phyloP scores from a whole-genome alignment of 495 filamentous ascomycete species.

The Hyaloscypha finlandica region DNA sequence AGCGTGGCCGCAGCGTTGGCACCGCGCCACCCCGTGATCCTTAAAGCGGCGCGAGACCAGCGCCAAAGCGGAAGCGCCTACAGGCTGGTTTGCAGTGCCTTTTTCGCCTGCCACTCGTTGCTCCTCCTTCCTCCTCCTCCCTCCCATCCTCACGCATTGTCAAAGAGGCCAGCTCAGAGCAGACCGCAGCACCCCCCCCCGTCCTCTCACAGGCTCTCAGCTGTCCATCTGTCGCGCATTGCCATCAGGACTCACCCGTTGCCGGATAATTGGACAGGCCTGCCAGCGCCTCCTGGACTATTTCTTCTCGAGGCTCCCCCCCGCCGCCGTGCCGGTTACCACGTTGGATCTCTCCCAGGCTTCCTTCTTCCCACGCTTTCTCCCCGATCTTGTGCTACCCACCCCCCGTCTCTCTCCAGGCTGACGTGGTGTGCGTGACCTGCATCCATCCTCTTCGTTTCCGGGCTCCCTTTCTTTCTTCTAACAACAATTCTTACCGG shows the following conservation, averaged over 20 bases:
- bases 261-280: constrained; percentile 21
- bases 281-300: constrained; percentile 22
- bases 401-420: constrained; percentile 10
- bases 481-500: constrained; percentile 29
- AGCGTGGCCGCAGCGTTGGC: neutral
- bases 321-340: constrained; percentile 15
- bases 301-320: constrained; percentile 31
- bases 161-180: constrained; percentile 26
- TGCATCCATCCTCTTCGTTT: constrained; percentile 29
- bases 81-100: constrained; percentile 24
- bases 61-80: neutral
- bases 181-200: constrained; percentile 13
- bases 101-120: constrained; percentile 31
- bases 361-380: constrained; percentile 28
- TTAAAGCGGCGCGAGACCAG: constrained; percentile 12
- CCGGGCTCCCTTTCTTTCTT: constrained; percentile 35
- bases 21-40: neutral
- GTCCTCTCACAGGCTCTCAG: constrained; percentile 15
- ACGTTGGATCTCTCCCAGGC: constrained; percentile 25
- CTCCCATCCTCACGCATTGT: constrained; percentile 20
- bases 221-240: constrained; percentile 21
- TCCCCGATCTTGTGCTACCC: constrained; percentile 28
- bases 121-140: constrained; percentile 26
- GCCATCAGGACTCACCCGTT: constrained; percentile 28
- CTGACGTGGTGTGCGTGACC: constrained; percentile 34